phyloP scores from a whole-genome alignment of 2,329 filamentous ascomycete genomes.

The Ascochyta fabae region DNA sequence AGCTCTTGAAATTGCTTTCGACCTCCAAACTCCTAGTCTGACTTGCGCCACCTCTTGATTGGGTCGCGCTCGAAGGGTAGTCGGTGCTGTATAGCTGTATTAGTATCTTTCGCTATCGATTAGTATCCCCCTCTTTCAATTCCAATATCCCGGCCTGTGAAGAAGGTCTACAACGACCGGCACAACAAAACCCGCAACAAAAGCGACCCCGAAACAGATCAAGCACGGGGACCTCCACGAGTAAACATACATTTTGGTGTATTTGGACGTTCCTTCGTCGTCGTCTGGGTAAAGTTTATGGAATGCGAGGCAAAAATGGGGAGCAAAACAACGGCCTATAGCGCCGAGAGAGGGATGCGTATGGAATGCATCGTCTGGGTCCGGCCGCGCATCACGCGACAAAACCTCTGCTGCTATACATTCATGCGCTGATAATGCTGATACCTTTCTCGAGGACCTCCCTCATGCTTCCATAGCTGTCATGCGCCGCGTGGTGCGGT shows the following conservation, averaged over 20 bases:
- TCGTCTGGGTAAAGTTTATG: constrained; percentile 44
- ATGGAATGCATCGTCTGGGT: constrained; percentile 32
- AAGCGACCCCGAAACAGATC: constrained; percentile 20
- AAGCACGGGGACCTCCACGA: constrained; percentile 18
- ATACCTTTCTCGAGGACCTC: neutral
- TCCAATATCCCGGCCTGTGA: constrained; percentile 1
- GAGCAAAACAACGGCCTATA: constrained; percentile 32
- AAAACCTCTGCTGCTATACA: neutral
- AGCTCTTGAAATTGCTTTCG: neutral
- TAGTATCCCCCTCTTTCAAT: constrained; percentile 28
- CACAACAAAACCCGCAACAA: constrained; percentile 27
- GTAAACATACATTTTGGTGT: constrained; percentile 44
- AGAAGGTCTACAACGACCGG: constrained; percentile 22
- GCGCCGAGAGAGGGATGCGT: constrained; percentile 31
- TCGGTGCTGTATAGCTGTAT: constrained; percentile 1
- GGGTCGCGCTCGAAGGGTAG: neutral
- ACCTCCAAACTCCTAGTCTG: neutral
- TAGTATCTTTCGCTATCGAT: constrained; percentile 1
- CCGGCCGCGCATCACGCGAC: constrained; percentile 17
- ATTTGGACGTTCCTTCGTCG: constrained; percentile 35
- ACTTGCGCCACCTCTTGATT: neutral
- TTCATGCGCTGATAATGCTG: constrained; percentile 7
- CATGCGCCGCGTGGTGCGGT: constrained; percentile 9
- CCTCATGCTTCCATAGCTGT: constrained; percentile 12
- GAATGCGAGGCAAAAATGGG: constrained; percentile 47